Evolutionary conservation across 257 asterid species (phyloP), one percentile per base, ranked within the genome.

Genomic region (Solanum bukasovii): DNA sequence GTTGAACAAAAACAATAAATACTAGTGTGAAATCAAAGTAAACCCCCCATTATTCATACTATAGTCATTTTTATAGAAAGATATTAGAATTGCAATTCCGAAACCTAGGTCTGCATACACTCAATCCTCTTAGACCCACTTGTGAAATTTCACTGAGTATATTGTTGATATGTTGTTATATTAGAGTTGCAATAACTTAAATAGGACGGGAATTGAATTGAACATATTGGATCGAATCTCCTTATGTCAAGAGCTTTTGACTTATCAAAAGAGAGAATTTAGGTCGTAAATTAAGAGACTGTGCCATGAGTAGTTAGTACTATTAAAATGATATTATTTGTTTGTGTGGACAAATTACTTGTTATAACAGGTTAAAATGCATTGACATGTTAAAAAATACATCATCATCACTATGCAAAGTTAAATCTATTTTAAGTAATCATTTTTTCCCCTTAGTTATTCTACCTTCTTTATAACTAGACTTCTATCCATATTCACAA

Each of bases 101-200:
- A 40, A 40, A 40, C 13, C 12, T 40, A 38, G 9, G 0, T 52
- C n/a, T 52, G 63, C 0, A 0, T 52, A 52, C 9, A 52, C 9
- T 52, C 0, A 0, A 52, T 52, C 0, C 1, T 52, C 9, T 52
- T 52, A 16, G 4, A 52, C 3, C 0, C 0, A 52, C 2, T 18
- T 6, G 23, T 52, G 0, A 6, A 16, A 52, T 52, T 52, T 52
- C 63, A 52, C 23, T 1, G 1, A 52, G 1, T 52, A 52, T 52
- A 52, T 20, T 52, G 0, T 52, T 16, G 63, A 52, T 52, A 52
- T 16, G 9, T 6, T 18, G 3, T 52, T 52, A 21, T 7, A 35
- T 18, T 18, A 72, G 13, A 72, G 4, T 72, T 71, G n/a, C 13
- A 7, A 71, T 33, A 71, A 71, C 13, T 71, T 5, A 31, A 71